phyloP scores from a whole-genome alignment of 177 flowering plant genomes.

The Vitis hybrid region DNA sequence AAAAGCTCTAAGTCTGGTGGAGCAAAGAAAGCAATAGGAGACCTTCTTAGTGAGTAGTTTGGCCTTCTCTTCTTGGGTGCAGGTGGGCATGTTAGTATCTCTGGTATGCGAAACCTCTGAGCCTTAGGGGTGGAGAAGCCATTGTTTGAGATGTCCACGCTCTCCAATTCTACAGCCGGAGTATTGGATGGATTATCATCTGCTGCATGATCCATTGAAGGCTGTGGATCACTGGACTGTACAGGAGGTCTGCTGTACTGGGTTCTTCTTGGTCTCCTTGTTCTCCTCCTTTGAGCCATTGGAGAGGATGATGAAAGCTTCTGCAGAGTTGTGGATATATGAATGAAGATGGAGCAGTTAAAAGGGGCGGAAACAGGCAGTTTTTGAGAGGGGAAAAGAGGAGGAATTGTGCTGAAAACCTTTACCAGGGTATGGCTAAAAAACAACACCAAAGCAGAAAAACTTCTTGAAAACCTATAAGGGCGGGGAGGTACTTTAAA shows the following conservation, averaged over 20 bases:
- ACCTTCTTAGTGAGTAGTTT: constrained; percentile 27
- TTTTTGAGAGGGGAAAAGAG: too few species aligned
- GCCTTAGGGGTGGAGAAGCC: constrained; percentile 70
- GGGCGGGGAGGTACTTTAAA: constrained; percentile 1
- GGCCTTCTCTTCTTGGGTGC: constrained; percentile 71
- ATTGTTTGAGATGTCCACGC: constrained; percentile 9
- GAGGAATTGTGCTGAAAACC: not conserved
- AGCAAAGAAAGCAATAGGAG: constrained; percentile 54
- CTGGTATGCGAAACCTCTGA: constrained; percentile 56
- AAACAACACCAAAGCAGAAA: too few species aligned
- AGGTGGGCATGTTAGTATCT: constrained; percentile 68
- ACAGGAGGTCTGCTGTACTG: constrained; percentile 12
- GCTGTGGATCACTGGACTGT: not conserved
- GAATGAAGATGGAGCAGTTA: too few species aligned
- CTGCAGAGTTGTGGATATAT: not conserved
- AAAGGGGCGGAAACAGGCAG: too few species aligned
- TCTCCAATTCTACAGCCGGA: constrained; percentile 1
- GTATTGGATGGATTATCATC: constrained; percentile 14
- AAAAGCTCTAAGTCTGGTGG: constrained; percentile 74
- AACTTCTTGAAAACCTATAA: not conserved
- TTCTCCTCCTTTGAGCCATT: constrained; percentile 29
- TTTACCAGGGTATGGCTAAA: not conserved
- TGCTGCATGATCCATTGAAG: constrained; percentile 17
- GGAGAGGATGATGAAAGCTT: not conserved
- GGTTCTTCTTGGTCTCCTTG: constrained; percentile 23